These are phyloP conservation scores for Dothidotthia symphoricarpi DNA, from an alignment of 2,329 filamentous ascomycete species.

Conservation along the genomic window DNA sequence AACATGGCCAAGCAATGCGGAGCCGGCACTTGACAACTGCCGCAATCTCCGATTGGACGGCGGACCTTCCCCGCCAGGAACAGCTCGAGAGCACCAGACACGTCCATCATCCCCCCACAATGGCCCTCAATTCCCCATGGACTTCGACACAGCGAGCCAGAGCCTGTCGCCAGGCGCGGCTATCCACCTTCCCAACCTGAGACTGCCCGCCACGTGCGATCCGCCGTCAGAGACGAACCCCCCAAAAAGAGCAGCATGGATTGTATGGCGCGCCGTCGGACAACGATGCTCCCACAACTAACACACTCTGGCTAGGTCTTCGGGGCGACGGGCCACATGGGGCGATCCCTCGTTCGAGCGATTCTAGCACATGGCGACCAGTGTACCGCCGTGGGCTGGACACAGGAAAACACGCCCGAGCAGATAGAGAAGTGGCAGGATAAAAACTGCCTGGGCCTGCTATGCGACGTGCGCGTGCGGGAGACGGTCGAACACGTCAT, in stretches of 20 bases:
- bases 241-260: constrained; percentile 78
- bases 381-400: constrained; percentile 82
- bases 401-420: constrained; percentile 70
- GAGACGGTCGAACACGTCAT: constrained; percentile 74
- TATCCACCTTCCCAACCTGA: constrained; percentile 45
- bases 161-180: constrained; percentile 40
- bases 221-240: constrained; percentile 72
- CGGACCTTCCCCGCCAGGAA: constrained; percentile 18
- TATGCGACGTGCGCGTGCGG: constrained; percentile 85
- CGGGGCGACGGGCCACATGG: constrained; percentile 96
- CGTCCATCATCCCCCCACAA: no score
- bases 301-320: constrained; percentile 59
- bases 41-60: constrained; percentile 30
- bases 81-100: constrained; percentile 7
- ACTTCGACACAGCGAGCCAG: constrained; percentile 37
- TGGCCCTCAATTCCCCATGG: constrained; percentile 22
- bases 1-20: constrained; percentile 6
- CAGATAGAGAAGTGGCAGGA: constrained; percentile 70
- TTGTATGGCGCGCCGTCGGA: constrained; percentile 58
- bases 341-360: constrained; percentile 80
- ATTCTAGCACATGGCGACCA: constrained; percentile 78
- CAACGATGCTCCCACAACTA: constrained; percentile 4
- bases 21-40: constrained; percentile 18
- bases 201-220: constrained; percentile 81
- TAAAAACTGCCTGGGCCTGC: constrained; percentile 68